These are phyloP conservation scores for Stephania cephalantha DNA, from an alignment of 164 flowering plant genomes.

Conservation along the genomic window DNA sequence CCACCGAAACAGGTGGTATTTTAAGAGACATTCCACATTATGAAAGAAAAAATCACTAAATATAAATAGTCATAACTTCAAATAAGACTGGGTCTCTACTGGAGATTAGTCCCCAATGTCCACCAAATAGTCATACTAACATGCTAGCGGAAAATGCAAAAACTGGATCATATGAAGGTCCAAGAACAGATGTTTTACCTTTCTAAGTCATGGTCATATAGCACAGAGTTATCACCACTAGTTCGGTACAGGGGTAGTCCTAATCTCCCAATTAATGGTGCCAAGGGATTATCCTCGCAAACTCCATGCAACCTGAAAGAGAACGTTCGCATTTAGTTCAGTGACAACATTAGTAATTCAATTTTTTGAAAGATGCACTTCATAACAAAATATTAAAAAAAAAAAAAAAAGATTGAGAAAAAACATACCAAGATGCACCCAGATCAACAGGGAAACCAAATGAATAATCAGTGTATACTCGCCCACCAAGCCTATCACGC, in stretches of 20 bases:
- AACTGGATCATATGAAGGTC: not conserved
- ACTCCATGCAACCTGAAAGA: conserved; percentile 91
- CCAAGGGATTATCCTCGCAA: conserved; percentile 90
- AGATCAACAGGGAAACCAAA: conserved; percentile 93
- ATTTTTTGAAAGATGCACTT: not conserved
- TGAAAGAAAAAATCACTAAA: not conserved
- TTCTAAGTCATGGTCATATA: conserved; percentile 96
- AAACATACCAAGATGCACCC: conserved; percentile 82
- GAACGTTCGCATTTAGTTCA: not conserved
- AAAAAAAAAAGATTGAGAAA: not conserved
- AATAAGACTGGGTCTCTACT: not conserved
- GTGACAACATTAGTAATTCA: not conserved
- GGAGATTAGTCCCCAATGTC: not conserved
- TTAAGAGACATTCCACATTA: not conserved
- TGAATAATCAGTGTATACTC: conserved; percentile 69
- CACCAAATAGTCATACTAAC: not conserved
- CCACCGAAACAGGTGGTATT: not conserved
- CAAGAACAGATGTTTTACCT: conserved; percentile 33
- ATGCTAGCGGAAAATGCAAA: not conserved
- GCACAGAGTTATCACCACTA: conserved; percentile 92
- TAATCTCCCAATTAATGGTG: conserved; percentile 74
- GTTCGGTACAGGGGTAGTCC: conserved; percentile 91
- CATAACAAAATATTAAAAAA: not conserved
- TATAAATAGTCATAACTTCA: not conserved
- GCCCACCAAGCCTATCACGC: conserved; percentile 80